phyloP scores from a whole-genome alignment of 345 rosid species.

The Eucalyptus sideroxylon region DNA sequence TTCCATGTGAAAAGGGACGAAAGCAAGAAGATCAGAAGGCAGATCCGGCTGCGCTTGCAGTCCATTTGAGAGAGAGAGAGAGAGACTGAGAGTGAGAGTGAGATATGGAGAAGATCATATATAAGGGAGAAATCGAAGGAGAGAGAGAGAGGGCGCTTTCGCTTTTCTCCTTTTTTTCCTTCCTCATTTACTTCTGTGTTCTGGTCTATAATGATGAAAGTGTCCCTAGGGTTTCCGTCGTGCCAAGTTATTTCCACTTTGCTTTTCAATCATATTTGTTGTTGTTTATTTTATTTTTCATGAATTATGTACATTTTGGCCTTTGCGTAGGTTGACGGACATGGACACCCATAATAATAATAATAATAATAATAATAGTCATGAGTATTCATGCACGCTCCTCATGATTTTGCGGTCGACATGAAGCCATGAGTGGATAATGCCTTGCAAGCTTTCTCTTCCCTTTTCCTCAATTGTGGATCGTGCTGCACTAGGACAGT shows the following conservation, averaged over 20 bases:
- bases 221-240: background rate
- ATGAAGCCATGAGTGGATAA: background rate
- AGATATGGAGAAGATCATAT: background rate
- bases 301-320: background rate
- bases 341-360: background rate
- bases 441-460: background rate
- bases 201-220: background rate
- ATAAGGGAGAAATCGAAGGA: background rate
- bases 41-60: background rate
- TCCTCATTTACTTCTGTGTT: background rate
- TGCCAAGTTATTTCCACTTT: background rate
- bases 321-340: background rate
- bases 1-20: background rate
- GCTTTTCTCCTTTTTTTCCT: background rate
- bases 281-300: background rate
- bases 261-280: background rate
- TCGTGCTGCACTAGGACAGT: background rate
- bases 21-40: background rate
- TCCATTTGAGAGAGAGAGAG: background rate
- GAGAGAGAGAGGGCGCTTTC: background rate
- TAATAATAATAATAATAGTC: background rate
- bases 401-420: background rate
- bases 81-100: background rate
- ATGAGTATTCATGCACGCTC: background rate
- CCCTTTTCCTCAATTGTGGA: background rate